Evolutionary conservation across 805 yeast genomes (phyloP), one percentile per base, ranked within the genome.

Genomic region (Saitoella complicata): DNA sequence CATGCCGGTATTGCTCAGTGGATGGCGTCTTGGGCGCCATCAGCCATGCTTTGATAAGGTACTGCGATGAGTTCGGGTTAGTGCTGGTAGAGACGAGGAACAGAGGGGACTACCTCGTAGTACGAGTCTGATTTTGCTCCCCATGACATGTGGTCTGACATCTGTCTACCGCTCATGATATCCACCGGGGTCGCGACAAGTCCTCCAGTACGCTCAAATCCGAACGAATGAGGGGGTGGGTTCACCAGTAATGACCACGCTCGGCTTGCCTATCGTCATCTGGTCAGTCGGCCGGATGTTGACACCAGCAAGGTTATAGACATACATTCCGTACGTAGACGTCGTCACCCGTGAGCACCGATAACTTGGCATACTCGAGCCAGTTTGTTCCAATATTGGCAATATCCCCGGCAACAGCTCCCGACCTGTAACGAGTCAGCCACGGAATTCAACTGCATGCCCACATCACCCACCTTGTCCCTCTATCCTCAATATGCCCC

Each of bases 361-460:
- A 51, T 34, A 71, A 49, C 40, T 65, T 56, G 9, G 67, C 55
- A 38, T 70, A 64, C 48, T 70, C 75, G 35, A 71, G 45, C 52
- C 52, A 49, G 37, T 37, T 39, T 3, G 49, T 39, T 7, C 52
- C 52, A 2, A 41, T 33, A 3, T 50, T 40, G 21, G 52, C 52
- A 3, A 50, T 50, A 3, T 12, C 37, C 11, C 37, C 37, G 7
- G 33, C 30, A 3, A 42, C 41, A 12, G 52, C 39, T 7, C 9
- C 29, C 4, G 11, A 39, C 38, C 12, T 7, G 40, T 3, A 3
- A 11, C 9, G 9, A 10, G 35, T 37, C 5, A 13, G 32, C n/a
- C 43, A 31, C 30, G 46, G 36, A 21, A 21, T 21, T 21, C n/a
- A 34, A 9, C 7, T 6, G 34, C n/a, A 39, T 29, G 3, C 21